Evolutionary conservation across 495 filamentous ascomycete species (phyloP).

Genomic region (Margaritispora aquatica): DNA sequence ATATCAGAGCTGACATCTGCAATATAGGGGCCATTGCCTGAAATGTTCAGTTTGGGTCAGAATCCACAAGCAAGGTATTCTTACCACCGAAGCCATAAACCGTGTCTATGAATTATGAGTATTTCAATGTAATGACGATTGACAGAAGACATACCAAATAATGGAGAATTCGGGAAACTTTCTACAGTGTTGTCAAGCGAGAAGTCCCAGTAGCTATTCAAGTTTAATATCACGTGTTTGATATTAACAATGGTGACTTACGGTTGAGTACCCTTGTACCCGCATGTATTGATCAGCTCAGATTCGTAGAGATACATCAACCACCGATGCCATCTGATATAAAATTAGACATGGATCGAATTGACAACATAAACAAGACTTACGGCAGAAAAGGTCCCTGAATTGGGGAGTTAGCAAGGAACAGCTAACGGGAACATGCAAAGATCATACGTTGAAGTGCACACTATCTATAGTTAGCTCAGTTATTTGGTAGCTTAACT

Average conservation of each 20-base stretch:
- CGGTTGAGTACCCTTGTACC: constrained; percentile 32
- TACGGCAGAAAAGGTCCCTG: constrained; percentile 28
- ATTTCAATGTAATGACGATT: too few species aligned
- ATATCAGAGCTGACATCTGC: constrained; percentile 22
- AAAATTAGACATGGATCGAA: too few species aligned
- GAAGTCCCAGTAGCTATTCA: background rate
- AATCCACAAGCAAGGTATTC: background rate
- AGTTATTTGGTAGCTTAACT: too few species aligned
- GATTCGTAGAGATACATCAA: constrained; percentile 36
- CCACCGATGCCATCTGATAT: constrained; percentile 43
- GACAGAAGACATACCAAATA: background rate
- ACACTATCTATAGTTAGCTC: too few species aligned
- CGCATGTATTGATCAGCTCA: constrained; percentile 30
- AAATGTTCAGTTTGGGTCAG: constrained; percentile 17
- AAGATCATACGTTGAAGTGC: constrained; percentile 31
- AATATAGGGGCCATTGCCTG: constrained; percentile 42
- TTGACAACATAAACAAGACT: too few species aligned
- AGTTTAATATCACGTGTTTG: background rate
- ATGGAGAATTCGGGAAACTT: background rate
- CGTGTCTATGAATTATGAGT: constrained; percentile 26
- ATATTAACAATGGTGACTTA: constrained; percentile 23
- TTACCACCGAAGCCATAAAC: constrained; percentile 29
- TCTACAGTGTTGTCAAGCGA: background rate
- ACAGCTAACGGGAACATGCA: background rate
- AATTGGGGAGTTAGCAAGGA: constrained; percentile 1